Base-by-base conservation (phyloP, 257 asterid species). In the Prunella vulgaris region DNA sequence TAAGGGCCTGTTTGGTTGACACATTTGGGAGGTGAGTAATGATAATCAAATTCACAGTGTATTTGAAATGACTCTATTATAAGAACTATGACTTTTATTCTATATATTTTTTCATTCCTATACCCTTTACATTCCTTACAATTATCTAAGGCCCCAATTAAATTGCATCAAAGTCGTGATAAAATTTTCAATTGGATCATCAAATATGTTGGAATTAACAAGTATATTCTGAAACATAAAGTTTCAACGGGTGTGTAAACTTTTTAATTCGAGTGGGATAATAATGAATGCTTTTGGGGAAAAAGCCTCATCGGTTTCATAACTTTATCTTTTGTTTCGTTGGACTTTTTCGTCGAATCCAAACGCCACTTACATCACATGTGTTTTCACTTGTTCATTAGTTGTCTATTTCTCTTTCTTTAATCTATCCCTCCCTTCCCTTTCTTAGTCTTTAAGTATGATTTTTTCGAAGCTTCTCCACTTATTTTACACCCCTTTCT, bases 391-490 rank as follows among this genome's bases (percentile, higher is more conserved):
- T 38, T 9, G 1, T 51, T 51, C 58, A 2, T 18, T 51, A 51
- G 25, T 27, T 28, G 46, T 15, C 65, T 57, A 12, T 33, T 70
- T 70, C 6, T 13, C 13, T 57, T 35, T 69, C 6, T 24, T 38
- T 54, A 24, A 21, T 64, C 3, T 54, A n/a, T 27, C 1, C 2
- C 30, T 27, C 1, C 30, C 7, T 20, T 2, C 3, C 1, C 20
- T 69, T 69, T 71, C 75, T 75, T 75, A 75, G 51, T 35, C 71
- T 18, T 24, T 52, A 75, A 75, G 79, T 66, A 66, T 35, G 21
- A n/a, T 3, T 10, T 44, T 37, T 49, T 32, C 46, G 10, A 67
- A 21, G 7, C 46, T 58, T 74, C 15, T 54, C 42, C 57, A 27
- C 20, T 13, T 25, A 12, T 2, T 40, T 63, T 52, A 1, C 7